A percentile compares a stretch with the other conserved stretches of the same genome.
phyloP scores from a whole-genome alignment of 192 early-diverging fungal species.

The Coemansia erecta region DNA sequence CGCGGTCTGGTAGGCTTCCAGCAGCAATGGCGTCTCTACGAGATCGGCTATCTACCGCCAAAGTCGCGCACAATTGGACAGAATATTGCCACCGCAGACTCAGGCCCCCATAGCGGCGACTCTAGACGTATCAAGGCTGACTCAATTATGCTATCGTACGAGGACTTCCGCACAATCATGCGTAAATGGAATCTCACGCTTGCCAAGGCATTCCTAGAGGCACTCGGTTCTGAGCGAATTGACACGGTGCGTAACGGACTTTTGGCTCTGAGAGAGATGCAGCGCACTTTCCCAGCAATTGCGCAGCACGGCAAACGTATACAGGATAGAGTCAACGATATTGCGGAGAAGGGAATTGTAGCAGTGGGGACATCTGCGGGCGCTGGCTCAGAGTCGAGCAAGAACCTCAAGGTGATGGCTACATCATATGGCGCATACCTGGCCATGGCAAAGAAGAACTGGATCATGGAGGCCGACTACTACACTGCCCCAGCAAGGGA shows the following conservation, averaged over 20 bases:
- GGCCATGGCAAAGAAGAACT: constrained; percentile 30
- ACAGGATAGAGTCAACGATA: constrained; percentile 38
- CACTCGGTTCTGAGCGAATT: constrained; percentile 27
- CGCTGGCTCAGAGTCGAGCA: constrained; percentile 21
- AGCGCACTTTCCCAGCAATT: constrained; percentile 37
- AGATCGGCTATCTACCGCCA: constrained; percentile 47
- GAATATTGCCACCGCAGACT: constrained; percentile 12
- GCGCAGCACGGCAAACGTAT: constrained; percentile 33
- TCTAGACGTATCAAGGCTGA: constrained; percentile 25
- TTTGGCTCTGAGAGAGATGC: constrained; percentile 44
- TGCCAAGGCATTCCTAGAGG: constrained; percentile 33
- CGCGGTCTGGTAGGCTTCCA: constrained; percentile 45
- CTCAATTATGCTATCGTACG: constrained; percentile 32
- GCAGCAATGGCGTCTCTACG: constrained; percentile 29
- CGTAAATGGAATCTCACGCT: constrained; percentile 45
- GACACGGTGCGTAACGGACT: constrained; percentile 51
- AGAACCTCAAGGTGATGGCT: constrained; percentile 48
- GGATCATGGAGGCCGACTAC: constrained; percentile 43
- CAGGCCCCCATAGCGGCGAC: constrained; percentile 19
- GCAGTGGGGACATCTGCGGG: background rate
- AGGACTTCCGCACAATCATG: constrained; percentile 50
- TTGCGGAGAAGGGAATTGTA: constrained; percentile 17
- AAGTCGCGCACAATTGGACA: constrained; percentile 33
- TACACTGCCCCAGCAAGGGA: constrained; percentile 16
- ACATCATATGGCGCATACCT: constrained; percentile 37